Percentiles rank a stretch among this genome's conserved stretches.
phyloP scores from a whole-genome alignment of 2,329 filamentous ascomycete species.

The Ophiostoma ips region DNA sequence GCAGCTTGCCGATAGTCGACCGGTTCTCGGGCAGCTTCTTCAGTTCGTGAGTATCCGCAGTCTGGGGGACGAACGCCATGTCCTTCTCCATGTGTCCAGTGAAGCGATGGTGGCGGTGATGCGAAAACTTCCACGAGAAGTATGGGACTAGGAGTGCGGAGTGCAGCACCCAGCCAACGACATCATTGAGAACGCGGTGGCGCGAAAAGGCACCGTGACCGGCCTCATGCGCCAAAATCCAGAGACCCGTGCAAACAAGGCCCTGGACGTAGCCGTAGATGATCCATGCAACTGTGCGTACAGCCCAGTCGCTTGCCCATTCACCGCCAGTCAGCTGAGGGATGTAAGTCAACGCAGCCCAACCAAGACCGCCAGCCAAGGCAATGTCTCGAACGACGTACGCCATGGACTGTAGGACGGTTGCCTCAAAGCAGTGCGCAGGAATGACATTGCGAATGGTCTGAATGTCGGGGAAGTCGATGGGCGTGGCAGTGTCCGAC shows the following conservation, averaged over 20 bases:
- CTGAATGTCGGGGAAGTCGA: slow-evolving; percentile 55
- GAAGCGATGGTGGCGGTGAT: slow-evolving; percentile 98
- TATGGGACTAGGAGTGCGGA: slow-evolving; percentile 79
- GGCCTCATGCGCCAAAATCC: slow-evolving; percentile 96
- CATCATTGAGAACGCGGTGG: slow-evolving; percentile 81
- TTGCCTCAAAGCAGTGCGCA: slow-evolving; percentile 91
- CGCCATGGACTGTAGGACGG: slow-evolving; percentile 54
- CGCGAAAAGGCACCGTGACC: slow-evolving; percentile 92
- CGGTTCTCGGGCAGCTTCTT: slow-evolving; percentile 1
- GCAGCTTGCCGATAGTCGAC: neutral
- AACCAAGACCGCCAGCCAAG: slow-evolving; percentile 63
- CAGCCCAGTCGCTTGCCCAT: slow-evolving; percentile 42
- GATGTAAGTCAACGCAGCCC: slow-evolving; percentile 76
- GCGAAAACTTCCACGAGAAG: slow-evolving; percentile 98
- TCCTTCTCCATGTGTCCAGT: slow-evolving; percentile 94
- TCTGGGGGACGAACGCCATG: slow-evolving; percentile 95
- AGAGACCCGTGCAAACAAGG: slow-evolving; percentile 81
- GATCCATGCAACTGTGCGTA: slow-evolving; percentile 50
- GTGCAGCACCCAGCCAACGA: slow-evolving; percentile 81
- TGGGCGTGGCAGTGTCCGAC: neutral
- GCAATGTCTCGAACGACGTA: slow-evolving; percentile 77
- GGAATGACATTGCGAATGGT: slow-evolving; percentile 93
- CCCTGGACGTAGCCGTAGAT: slow-evolving; percentile 72
- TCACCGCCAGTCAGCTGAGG: slow-evolving; percentile 47
- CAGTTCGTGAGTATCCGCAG: slow-evolving; percentile 20